A percentile compares a stretch with the other conserved stretches of the same genome.
These are phyloP conservation scores for Hericium rajendrae DNA, from an alignment of 768 basidiomycete species.

Conservation along the genomic window DNA sequence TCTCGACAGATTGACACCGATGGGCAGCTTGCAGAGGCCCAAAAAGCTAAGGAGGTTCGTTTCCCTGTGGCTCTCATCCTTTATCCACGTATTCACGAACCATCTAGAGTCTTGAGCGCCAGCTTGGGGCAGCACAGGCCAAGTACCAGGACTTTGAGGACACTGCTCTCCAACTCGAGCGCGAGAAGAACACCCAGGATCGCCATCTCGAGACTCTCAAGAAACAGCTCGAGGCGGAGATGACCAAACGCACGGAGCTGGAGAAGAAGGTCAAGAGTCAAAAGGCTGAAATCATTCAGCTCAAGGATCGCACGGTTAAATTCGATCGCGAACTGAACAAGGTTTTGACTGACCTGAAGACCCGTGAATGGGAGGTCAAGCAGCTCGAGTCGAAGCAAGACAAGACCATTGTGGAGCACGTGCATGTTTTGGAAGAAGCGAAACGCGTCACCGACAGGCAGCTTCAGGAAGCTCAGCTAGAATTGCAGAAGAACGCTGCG, in stretches of 20 bases:
- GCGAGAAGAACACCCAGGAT: constrained; percentile 66
- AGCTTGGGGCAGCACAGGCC: constrained; percentile 58
- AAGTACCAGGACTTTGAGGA: constrained; percentile 88
- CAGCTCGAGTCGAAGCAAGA: constrained; percentile 83
- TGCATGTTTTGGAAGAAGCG: constrained; percentile 92
- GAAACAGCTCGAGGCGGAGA: constrained; percentile 70
- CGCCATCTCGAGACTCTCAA: constrained; percentile 62
- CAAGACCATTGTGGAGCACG: constrained; percentile 98
- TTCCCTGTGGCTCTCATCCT: background rate
- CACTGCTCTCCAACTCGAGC: constrained; percentile 70
- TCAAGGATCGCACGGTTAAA: constrained; percentile 62
- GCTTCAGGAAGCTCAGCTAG: constrained; percentile 69
- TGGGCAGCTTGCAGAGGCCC: constrained; percentile 47
- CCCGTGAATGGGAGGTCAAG: constrained; percentile 77
- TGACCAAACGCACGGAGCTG: constrained; percentile 59
- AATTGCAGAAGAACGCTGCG: constrained; percentile 61
- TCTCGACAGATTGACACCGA: constrained; percentile 62
- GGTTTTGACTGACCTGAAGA: constrained; percentile 68
- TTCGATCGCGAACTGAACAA: constrained; percentile 77
- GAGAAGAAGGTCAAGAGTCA: constrained; percentile 55
- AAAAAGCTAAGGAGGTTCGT: constrained; percentile 67
- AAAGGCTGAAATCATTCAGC: constrained; percentile 57
- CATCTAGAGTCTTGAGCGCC: constrained; percentile 62
- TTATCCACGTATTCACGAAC: constrained; percentile 2
- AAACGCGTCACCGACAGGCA: constrained; percentile 92